A percentile compares a stretch with the other conserved stretches of the same genome.
These are phyloP conservation scores for Rhizopogon roseolus DNA, from an alignment of 768 basidiomycete genomes.

Conservation along the genomic window DNA sequence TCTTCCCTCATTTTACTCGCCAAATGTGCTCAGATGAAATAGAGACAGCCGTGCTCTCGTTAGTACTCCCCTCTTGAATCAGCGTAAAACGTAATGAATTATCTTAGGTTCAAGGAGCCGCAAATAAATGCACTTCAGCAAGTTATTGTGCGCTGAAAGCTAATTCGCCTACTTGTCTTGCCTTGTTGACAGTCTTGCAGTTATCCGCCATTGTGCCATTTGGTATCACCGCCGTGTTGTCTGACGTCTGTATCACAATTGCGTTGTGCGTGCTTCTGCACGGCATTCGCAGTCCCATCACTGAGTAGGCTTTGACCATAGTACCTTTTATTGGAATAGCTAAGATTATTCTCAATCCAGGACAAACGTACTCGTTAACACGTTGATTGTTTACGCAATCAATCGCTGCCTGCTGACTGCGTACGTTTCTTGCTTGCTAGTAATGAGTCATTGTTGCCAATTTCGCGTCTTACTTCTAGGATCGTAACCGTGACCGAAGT, in stretches of 20 bases:
- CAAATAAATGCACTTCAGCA: constrained; percentile 30
- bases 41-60: constrained; percentile 8
- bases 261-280: constrained; percentile 37
- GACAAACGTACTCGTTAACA: constrained; percentile 37
- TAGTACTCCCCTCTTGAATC: neutral
- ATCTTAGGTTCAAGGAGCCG: constrained; percentile 32
- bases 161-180: neutral
- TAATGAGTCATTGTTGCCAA: no score
- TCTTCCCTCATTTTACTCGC: neutral
- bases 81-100: neutral
- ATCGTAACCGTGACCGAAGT: constrained; percentile 16
- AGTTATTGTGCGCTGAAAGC: constrained; percentile 26
- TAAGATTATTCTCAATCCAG: constrained; percentile 17
- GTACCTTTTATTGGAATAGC: neutral
- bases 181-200: constrained; percentile 13
- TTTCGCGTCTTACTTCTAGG: constrained; percentile 1
- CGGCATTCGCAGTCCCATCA: constrained; percentile 32
- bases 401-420: constrained; percentile 46
- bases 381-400: constrained; percentile 43
- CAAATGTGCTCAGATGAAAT: neutral
- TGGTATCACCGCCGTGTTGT: constrained; percentile 37
- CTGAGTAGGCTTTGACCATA: constrained; percentile 18
- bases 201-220: constrained; percentile 39
- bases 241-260: constrained; percentile 39
- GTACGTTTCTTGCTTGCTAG: constrained; percentile 22